Evolutionary conservation across 2,329 filamentous ascomycete genomes (phyloP).

Genomic region (Triangularia setosa): DNA sequence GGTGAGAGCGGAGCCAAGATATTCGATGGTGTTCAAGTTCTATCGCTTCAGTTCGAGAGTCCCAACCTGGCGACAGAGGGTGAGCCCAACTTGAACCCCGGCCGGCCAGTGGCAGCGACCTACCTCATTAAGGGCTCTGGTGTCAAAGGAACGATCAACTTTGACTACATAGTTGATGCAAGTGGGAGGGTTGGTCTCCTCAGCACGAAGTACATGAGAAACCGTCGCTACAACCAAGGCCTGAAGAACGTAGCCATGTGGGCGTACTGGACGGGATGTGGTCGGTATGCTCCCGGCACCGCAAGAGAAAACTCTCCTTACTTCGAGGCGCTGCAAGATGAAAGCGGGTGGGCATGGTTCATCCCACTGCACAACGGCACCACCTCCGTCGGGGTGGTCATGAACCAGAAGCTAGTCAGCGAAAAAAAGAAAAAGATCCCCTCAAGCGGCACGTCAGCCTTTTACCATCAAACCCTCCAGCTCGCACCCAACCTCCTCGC

Average conservation of each 20-base stretch:
- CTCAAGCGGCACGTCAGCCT: constrained; percentile 24
- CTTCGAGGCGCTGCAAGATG: constrained; percentile 44
- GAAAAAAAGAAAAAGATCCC: constrained; percentile 33
- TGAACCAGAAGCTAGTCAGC: constrained; percentile 36
- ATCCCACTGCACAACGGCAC: constrained; percentile 48
- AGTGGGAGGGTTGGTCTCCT: constrained; percentile 43
- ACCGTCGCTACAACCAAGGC: constrained; percentile 42
- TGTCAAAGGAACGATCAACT: constrained; percentile 36
- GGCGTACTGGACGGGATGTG: constrained; percentile 43
- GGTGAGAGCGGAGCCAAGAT: constrained; percentile 36
- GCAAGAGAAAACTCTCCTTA: constrained; percentile 35
- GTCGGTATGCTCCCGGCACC: constrained; percentile 34
- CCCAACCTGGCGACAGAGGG: background rate
- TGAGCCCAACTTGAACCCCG: constrained; percentile 20
- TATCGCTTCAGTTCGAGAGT: constrained; percentile 31
- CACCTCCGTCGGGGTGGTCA: constrained; percentile 41
- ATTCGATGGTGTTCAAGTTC: constrained; percentile 39
- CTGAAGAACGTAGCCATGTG: constrained; percentile 49
- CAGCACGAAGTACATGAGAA: constrained; percentile 47
- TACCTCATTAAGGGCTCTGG: constrained; percentile 35
- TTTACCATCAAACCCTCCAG: constrained; percentile 35
- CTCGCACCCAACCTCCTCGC: constrained; percentile 30
- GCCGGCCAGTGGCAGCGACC: constrained; percentile 34
- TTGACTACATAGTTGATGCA: constrained; percentile 48
- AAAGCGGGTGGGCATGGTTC: constrained; percentile 47